Base-by-base conservation (phyloP, 2,329 filamentous ascomycete genomes). In the Pezicula rhizophila region DNA sequence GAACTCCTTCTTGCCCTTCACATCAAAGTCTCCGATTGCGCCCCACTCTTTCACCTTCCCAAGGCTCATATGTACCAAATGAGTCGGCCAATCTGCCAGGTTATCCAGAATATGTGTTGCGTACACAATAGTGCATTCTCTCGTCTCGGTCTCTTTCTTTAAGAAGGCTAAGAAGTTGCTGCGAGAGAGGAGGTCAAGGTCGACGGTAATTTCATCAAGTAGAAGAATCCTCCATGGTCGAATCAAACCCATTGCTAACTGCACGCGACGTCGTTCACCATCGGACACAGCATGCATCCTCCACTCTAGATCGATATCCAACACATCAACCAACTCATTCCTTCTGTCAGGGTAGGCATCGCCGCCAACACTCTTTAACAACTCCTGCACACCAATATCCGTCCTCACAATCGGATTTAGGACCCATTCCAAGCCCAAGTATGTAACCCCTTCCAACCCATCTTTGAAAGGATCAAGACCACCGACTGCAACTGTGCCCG, bases 21-120 rank as follows among this genome's bases (percentile, higher is more conserved):
- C 70, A 52, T 79, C 72, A 70, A 93, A 91, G 31, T 75, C 71
- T 47, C 84, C 82, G 40, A 92, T 81, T 33, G 73, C 71, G 1
- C 90, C 92, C 84, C 85, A 95, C 68, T 95, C 87, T 74, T 89
- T 91, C 54, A 96, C 85, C 53, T 77, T 81, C 25, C 93, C 93
- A 42, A 96, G 68, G 64, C 90, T 85, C 92, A 99, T 96, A 66
- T 97, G 92, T 44, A 95, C 91, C 34, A 99, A 75, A 69, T 99
- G 91, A 1, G 88, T 95, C 6, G 93, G 93, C 93, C 93, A 99
- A 17, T 85, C 84, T 1, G 90, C 90, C 45, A 99, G 73, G 66
- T 97, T 96, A 65, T 99, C 93, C 58, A 99, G 71, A 55, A 99
- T 96, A 68, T 99, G 93, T 12, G 93, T 99, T 7, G 93, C 93